These are phyloP conservation scores for Metarhizium humberi DNA, from an alignment of 2,329 filamentous ascomycete genomes.

Conservation along the genomic window DNA sequence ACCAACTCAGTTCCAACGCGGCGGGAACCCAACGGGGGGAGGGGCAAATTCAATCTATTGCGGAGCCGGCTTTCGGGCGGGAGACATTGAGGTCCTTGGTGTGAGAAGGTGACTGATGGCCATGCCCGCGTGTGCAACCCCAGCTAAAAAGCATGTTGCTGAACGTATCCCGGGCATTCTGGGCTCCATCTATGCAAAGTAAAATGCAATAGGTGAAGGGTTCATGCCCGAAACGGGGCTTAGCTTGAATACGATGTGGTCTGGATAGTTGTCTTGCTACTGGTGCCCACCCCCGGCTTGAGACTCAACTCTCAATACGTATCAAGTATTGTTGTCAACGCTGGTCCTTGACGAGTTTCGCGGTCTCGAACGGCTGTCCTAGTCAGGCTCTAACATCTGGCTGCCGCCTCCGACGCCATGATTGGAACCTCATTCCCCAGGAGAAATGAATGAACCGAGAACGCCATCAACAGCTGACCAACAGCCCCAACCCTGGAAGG, in stretches of 20 bases:
- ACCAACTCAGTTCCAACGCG: neutral
- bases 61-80: too few relatives aligned
- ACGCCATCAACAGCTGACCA: neutral
- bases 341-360: neutral
- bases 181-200: too few relatives aligned
- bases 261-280: neutral
- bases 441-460: neutral
- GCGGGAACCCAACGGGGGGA: neutral
- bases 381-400: neutral
- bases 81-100: neutral
- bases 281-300: neutral
- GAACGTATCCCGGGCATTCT: too few relatives aligned
- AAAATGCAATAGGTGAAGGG: too few relatives aligned
- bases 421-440: neutral
- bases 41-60: neutral
- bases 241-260: neutral
- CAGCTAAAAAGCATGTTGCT: too few relatives aligned
- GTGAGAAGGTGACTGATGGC: neutral
- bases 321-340: neutral
- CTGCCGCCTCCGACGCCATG: neutral
- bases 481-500: neutral
- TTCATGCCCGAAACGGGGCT: too few relatives aligned
- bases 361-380: neutral
- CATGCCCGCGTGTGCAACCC: neutral
- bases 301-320: too few relatives aligned